Conservation (phyloP, 2,329 filamentous ascomycete species). For the Apiospora pterosperma region DNA sequence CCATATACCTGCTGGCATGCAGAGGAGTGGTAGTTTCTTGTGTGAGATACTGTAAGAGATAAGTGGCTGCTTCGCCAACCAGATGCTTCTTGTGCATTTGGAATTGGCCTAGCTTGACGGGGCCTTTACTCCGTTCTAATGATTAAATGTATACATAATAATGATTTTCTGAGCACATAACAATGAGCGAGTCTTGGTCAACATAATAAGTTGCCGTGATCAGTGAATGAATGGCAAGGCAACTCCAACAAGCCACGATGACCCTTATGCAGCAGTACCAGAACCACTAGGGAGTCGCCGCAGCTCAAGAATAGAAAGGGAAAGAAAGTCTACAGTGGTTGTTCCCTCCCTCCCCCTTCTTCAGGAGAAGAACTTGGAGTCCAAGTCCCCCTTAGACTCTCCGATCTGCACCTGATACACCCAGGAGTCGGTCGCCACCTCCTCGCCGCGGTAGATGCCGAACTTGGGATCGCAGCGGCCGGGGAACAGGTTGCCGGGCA, state of each 20-base stretch:
- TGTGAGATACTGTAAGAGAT: background rate
- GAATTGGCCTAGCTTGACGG: background rate
- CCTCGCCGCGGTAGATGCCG: conserved; percentile 14
- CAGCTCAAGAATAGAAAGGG: background rate
- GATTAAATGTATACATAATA: background rate
- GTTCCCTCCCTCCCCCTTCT: background rate
- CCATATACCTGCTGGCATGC: background rate
- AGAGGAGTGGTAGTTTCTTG: background rate
- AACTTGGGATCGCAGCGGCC: conserved; percentile 15
- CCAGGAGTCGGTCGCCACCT: conserved; percentile 11
- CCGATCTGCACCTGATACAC: conserved; percentile 17
- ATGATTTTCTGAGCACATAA: background rate
- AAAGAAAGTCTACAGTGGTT: background rate
- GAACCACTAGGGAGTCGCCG: background rate
- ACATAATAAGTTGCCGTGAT: background rate
- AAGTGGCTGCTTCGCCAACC: background rate
- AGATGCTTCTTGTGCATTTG: background rate
- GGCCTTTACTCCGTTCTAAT: background rate
- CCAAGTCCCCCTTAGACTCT: conserved; percentile 5
- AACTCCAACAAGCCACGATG: background rate
- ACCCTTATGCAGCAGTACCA: background rate
- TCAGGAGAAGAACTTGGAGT: background rate
- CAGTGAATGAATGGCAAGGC: background rate
- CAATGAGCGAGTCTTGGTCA: too few relatives aligned
- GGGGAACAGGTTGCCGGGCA: conserved; percentile 13